These are phyloP conservation scores for Ustilago bromivora DNA, from an alignment of 1,284 basidiomycete genomes.

Conservation along the genomic window DNA sequence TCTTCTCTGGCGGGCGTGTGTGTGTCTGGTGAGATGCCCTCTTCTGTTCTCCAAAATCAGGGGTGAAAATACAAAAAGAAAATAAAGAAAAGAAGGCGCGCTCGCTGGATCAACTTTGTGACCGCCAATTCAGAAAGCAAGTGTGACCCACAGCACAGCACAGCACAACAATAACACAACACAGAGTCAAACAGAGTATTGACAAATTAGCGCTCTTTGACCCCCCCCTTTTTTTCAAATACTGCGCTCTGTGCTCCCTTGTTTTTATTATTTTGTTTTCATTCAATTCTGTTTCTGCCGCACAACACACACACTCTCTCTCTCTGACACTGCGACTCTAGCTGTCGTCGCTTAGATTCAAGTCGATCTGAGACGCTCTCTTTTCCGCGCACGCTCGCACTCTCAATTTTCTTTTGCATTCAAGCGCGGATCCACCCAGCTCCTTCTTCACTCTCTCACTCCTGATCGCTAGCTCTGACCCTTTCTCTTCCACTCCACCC, in stretches of 20 bases:
- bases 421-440: neutral
- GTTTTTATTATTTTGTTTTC: neutral
- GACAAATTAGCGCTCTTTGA: neutral
- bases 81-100: neutral
- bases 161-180: neutral
- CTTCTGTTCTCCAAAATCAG: neutral
- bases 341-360: neutral
- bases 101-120: neutral
- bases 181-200: neutral
- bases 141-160: neutral
- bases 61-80: neutral
- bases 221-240: neutral
- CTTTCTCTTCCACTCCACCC: neutral
- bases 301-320: too few species aligned
- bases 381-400: neutral
- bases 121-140: too few species aligned
- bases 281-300: too few species aligned
- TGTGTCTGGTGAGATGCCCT: too few species aligned
- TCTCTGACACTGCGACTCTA: neutral
- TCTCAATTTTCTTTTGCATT: neutral
- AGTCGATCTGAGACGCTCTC: too few species aligned
- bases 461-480: neutral
- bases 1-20: too few species aligned
- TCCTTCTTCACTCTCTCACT: neutral
- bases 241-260: neutral